Evolutionary conservation across 306 rosid species (phyloP).

Genomic region (Ceratonia siliqua): DNA sequence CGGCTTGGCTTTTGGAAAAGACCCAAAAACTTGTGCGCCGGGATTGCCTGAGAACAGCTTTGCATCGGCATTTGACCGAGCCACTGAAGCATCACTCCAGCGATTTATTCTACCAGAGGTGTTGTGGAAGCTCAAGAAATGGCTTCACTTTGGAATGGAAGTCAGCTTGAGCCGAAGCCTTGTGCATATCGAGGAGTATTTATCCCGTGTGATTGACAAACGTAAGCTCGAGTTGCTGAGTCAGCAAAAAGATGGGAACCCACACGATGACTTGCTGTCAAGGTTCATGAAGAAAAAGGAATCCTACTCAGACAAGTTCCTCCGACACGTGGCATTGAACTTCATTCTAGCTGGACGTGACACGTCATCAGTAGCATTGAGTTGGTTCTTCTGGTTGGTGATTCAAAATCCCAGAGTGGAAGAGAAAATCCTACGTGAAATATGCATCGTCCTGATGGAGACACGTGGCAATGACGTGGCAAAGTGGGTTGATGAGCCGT

Average conservation of each 20-base stretch:
- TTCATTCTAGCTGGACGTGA: conserved; percentile 29
- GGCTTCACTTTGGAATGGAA: conserved; percentile 1
- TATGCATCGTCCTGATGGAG: conserved; percentile 5
- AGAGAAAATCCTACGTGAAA: neutral
- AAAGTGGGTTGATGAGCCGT: neutral
- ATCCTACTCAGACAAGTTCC: neutral
- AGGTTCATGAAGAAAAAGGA: conserved; percentile 22
- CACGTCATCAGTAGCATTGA: conserved; percentile 13
- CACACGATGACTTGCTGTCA: neutral
- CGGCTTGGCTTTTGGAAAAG: conserved; percentile 23
- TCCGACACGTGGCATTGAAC: conserved; percentile 4
- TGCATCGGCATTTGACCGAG: conserved; percentile 7
- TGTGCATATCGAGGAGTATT: neutral
- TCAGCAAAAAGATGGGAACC: neutral
- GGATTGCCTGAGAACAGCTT: neutral
- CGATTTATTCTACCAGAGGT: conserved; percentile 1
- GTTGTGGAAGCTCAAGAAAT: conserved; percentile 4
- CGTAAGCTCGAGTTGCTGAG: conserved; percentile 19
- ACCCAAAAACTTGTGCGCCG: neutral
- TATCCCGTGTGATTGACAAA: neutral
- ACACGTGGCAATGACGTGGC: conserved; percentile 8
- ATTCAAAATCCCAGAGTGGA: conserved; percentile 5
- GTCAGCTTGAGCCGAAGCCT: neutral
- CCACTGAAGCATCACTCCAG: conserved; percentile 6
- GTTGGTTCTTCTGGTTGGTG: conserved; percentile 27